phyloP scores from a whole-genome alignment of 2,329 filamentous ascomycete genomes.

The Penicillium digitatum region DNA sequence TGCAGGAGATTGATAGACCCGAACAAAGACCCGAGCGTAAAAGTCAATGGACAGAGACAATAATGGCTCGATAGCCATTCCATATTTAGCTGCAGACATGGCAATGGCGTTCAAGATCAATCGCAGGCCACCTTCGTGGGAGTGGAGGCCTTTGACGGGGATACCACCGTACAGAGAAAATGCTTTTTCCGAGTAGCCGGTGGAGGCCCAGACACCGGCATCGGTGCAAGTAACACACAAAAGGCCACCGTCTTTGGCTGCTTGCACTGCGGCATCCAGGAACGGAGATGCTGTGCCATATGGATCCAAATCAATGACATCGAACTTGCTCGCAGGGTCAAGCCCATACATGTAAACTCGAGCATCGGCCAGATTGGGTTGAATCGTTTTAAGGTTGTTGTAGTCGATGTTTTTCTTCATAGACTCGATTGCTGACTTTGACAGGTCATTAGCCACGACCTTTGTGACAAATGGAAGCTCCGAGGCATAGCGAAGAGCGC shows the following conservation, averaged over 20 bases:
- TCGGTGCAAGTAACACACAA: slow-evolving; percentile 96
- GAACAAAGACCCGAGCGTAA: slow-evolving; percentile 85
- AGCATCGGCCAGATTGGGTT: slow-evolving; percentile 74
- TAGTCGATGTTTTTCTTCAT: slow-evolving; percentile 82
- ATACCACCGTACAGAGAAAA: slow-evolving; percentile 91
- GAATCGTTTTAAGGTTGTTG: slow-evolving; percentile 73
- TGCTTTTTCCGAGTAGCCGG: slow-evolving; percentile 89
- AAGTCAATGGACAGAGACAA: slow-evolving; percentile 94
- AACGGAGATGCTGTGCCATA: slow-evolving; percentile 93
- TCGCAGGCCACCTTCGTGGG: slow-evolving; percentile 84
- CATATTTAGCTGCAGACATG: slow-evolving; percentile 75
- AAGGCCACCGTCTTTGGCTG: slow-evolving; percentile 80
- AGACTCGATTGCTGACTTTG: slow-evolving; percentile 67
- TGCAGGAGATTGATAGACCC: slow-evolving; percentile 71
- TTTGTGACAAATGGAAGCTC: slow-evolving; percentile 81
- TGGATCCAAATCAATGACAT: slow-evolving; percentile 94
- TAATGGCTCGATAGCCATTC: slow-evolving; percentile 81
- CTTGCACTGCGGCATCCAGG: slow-evolving; percentile 83
- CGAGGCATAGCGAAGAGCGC: slow-evolving; percentile 84
- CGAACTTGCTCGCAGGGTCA: slow-evolving; percentile 58
- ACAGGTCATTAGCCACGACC: slow-evolving; percentile 86
- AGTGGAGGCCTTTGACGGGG: slow-evolving; percentile 77
- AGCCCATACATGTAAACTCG: slow-evolving; percentile 84
- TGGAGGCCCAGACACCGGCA: slow-evolving; percentile 89
- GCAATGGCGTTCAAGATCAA: slow-evolving; percentile 81